Evolutionary conservation across 2,329 filamentous ascomycete genomes (phyloP), one percentile per base, ranked within the genome.

Genomic region (Neophaeococcomyces aloes): DNA sequence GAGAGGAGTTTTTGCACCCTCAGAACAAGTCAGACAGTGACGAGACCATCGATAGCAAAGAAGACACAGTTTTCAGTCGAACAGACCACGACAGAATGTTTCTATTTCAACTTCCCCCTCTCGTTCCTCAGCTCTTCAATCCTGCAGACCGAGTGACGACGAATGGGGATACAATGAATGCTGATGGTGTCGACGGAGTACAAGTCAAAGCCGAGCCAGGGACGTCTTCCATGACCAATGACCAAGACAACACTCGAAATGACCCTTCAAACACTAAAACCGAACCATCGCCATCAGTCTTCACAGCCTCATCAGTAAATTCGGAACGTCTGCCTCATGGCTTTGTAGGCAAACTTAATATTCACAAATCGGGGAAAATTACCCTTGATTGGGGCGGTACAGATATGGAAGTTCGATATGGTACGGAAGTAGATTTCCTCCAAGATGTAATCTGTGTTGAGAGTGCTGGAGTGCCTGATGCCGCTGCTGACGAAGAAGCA

Each of bases 311-410:
- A 19, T 17, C 44, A 27, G 15, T n/a, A 8, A 19, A 15, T 4
- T 11, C n/a, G 4, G 59, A 56, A 2, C 55, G 64, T 21, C 62
- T 75, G 3, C 68, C 70, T 2, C 64, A 70, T 0, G 78, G 78
- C 2, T 60, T 65, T 4, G 76, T 76, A 5, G 78, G 78, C 39
- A 79, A 79, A 54, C 57, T 82, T 19, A 68, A 75, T 27, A 70
- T 81, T 3, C 76, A 79, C 57, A 65, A 70, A 35, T 80, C 76
- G 3, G 78, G 78, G 4, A 70, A 71, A 35, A 74, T 78, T 27
- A 76, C 73, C 8, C 61, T 81, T 50, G 67, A 77, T 53, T 82
- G 78, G 76, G 78, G 77, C 34, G 75, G 75, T 10, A 74, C 75
- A 33, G 70, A 66, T 49, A 69, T 79, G 54, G 71, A 75, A 46